Conservation (phyloP, 2,329 filamentous ascomycete genomes). For the Colletotrichum musae region DNA sequence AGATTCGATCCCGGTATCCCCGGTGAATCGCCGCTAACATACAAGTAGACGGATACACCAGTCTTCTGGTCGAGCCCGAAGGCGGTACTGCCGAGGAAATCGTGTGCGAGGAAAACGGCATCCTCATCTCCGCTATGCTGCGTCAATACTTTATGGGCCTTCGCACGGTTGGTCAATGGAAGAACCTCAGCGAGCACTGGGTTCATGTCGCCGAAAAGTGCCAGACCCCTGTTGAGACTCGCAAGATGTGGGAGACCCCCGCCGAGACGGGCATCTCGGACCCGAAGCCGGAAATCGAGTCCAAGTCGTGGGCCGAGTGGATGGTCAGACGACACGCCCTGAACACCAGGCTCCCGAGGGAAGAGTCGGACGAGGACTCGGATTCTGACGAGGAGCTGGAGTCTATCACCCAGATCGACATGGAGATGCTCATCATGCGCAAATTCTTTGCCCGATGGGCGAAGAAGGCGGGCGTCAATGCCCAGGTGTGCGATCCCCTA, state of each 20-base stretch:
- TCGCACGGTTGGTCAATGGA: slow-evolving; percentile 86
- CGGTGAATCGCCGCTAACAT: background rate
- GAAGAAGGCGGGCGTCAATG: slow-evolving; percentile 74
- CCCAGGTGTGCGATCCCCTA: slow-evolving; percentile 66
- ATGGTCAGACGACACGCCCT: slow-evolving; percentile 53
- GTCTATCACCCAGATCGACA: slow-evolving; percentile 61
- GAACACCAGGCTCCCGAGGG: slow-evolving; percentile 51
- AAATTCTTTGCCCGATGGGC: slow-evolving; percentile 83
- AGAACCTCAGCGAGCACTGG: slow-evolving; percentile 80
- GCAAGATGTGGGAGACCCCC: slow-evolving; percentile 52
- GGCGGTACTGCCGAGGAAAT: slow-evolving; percentile 84
- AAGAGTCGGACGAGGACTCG: slow-evolving; percentile 59
- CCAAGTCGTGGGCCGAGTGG: slow-evolving; percentile 54
- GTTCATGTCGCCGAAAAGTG: slow-evolving; percentile 73
- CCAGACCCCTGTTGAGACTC: slow-evolving; percentile 63
- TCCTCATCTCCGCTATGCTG: slow-evolving; percentile 87
- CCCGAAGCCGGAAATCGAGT: slow-evolving; percentile 42
- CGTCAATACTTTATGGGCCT: slow-evolving; percentile 93
- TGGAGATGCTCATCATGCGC: slow-evolving; percentile 75
- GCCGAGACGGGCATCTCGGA: slow-evolving; percentile 38
- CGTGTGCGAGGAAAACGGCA: slow-evolving; percentile 88
- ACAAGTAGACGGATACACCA: slow-evolving; percentile 78
- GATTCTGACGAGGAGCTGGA: slow-evolving; percentile 53
- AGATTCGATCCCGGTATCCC: background rate
- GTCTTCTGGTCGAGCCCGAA: slow-evolving; percentile 81